Conservation (phyloP, 2,329 filamentous ascomycete species). For the Aspergillus quadrilineatus region DNA sequence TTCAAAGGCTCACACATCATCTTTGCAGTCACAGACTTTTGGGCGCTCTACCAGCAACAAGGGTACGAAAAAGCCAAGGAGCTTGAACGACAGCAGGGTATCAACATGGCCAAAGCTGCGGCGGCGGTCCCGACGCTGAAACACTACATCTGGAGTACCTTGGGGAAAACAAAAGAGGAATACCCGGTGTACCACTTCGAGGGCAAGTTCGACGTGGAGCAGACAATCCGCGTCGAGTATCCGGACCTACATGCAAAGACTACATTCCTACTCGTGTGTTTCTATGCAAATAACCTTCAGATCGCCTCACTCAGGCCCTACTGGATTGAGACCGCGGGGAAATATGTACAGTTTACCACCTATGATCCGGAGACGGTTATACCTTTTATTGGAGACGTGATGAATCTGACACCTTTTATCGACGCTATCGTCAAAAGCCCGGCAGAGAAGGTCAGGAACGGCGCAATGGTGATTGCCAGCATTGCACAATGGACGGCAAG, state of each 20-base stretch:
- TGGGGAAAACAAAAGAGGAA: background rate
- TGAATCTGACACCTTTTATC: background rate
- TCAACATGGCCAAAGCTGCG: background rate
- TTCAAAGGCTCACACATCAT: background rate
- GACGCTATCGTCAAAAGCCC: background rate
- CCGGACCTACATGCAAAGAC: background rate
- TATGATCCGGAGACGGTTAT: background rate
- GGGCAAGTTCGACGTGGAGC: background rate
- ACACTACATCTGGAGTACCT: background rate
- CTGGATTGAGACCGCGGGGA: background rate
- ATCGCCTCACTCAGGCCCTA: background rate
- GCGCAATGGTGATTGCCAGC: background rate
- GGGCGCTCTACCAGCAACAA: background rate
- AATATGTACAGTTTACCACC: background rate
- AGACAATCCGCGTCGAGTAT: background rate
- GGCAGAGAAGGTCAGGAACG: background rate
- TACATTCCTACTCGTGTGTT: background rate
- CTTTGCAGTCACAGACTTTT: background rate
- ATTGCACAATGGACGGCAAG: background rate
- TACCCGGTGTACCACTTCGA: background rate
- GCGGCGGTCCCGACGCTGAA: background rate
- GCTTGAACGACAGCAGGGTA: background rate
- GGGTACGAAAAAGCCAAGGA: background rate
- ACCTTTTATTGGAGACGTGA: background rate
- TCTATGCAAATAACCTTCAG: background rate